Evolutionary conservation across 1,284 basidiomycete genomes (phyloP).

Genomic region (Ceratobasidium sp.): DNA sequence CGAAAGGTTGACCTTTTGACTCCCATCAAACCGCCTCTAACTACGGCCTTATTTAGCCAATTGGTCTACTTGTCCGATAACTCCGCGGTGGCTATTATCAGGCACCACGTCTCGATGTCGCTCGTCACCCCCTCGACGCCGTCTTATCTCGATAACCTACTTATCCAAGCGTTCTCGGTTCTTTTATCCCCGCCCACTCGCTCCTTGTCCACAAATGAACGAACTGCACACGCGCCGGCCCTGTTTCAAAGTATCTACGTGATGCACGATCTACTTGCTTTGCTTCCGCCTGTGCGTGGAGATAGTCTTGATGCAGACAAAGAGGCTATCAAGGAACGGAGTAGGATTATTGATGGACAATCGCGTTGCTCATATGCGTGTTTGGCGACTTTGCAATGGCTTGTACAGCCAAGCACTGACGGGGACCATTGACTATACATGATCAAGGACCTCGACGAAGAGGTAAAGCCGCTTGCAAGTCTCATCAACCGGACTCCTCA

Average conservation of each 20-base stretch:
- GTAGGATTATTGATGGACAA: slow-evolving; percentile 52
- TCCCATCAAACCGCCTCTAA: slow-evolving; percentile 45
- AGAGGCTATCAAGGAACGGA: slow-evolving; percentile 48
- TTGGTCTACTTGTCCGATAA: slow-evolving; percentile 18
- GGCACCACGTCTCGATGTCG: slow-evolving; percentile 28
- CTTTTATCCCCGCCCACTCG: slow-evolving; percentile 61
- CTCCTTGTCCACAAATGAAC: slow-evolving; percentile 54
- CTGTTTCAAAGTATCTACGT: slow-evolving; percentile 61
- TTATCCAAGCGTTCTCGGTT: slow-evolving; percentile 63
- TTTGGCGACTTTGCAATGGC: slow-evolving; percentile 85
- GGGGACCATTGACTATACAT: slow-evolving; percentile 91
- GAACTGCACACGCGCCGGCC: slow-evolving; percentile 58
- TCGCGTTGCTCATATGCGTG: slow-evolving; percentile 72
- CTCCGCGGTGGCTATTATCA: slow-evolving; percentile 39
- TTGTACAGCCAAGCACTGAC: slow-evolving; percentile 91
- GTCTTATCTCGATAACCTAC: slow-evolving; percentile 36
- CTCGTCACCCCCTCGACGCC: slow-evolving; percentile 37
- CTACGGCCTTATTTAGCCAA: slow-evolving; percentile 23
- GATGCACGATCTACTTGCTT: slow-evolving; percentile 62
- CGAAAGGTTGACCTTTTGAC: slow-evolving; percentile 40
- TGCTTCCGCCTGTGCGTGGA: slow-evolving; percentile 55
- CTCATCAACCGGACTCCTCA: slow-evolving; percentile 53
- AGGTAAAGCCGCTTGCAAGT: slow-evolving; percentile 57
- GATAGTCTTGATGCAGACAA: slow-evolving; percentile 52
- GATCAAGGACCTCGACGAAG: slow-evolving; percentile 61